Conservation (phyloP, 2,329 filamentous ascomycete genomes). For the Diaporthe ilicicola region DNA sequence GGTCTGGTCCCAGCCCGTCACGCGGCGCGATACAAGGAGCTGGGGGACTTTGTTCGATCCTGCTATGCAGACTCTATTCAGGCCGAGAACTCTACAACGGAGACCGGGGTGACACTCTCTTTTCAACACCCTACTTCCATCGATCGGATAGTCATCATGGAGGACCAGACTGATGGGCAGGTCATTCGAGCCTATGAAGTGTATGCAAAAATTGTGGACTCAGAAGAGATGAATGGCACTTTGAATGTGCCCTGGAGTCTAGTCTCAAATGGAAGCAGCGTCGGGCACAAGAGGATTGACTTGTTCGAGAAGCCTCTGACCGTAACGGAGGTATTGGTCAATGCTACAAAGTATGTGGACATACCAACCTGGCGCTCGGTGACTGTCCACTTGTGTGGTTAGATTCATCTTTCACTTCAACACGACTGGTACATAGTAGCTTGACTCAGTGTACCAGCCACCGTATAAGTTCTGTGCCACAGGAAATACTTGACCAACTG, state of each 20-base stretch:
- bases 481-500: too few relatives aligned
- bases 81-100: neutral
- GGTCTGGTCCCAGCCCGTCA: constrained; percentile 37
- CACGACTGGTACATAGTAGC: neutral
- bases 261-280: constrained; percentile 38
- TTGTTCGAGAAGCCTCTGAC: constrained; percentile 34
- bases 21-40: constrained; percentile 37
- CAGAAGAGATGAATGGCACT: constrained; percentile 29
- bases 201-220: constrained; percentile 32
- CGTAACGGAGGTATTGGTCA: constrained; percentile 37
- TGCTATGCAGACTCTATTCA: constrained; percentile 22
- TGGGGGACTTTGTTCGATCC: constrained; percentile 37
- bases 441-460: too few relatives aligned
- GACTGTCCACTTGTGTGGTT: constrained; percentile 36
- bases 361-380: constrained; percentile 38
- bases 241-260: constrained; percentile 35
- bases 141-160: constrained; percentile 40
- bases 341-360: constrained; percentile 37
- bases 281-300: constrained; percentile 40
- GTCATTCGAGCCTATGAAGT: constrained; percentile 39
- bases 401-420: neutral
- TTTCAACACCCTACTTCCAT: constrained; percentile 35
- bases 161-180: constrained; percentile 39
- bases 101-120: neutral
- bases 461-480: too few relatives aligned